Conservation (phyloP, 805 yeast genomes). For the Candida arabinofermentans region DNA sequence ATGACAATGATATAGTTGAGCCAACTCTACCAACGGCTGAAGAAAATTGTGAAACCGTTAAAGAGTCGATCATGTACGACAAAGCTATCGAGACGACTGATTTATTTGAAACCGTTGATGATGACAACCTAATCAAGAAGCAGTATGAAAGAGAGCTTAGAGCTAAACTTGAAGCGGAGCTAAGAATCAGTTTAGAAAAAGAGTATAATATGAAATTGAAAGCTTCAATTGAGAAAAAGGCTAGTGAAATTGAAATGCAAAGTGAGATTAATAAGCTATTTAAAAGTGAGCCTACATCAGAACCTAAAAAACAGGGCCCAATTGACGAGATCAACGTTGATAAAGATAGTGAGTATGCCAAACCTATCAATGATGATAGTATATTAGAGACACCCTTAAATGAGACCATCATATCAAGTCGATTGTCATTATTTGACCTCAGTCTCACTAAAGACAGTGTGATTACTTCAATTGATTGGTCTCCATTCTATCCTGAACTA, state of each 20-base stretch:
- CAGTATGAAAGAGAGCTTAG: constrained; percentile 8
- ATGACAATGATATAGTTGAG: neutral
- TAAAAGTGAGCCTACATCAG: neutral
- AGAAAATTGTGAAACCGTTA: neutral
- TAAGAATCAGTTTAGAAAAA: constrained; percentile 4
- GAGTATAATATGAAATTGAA: constrained; percentile 3
- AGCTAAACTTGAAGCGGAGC: constrained; percentile 1
- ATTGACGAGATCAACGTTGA: constrained; percentile 22
- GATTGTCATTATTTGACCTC: constrained; percentile 2
- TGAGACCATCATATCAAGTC: constrained; percentile 3
- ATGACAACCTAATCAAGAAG: constrained; percentile 1
- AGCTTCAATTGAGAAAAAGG: neutral
- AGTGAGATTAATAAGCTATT: neutral
- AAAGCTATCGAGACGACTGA: constrained; percentile 20
- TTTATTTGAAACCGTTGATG: constrained; percentile 7
- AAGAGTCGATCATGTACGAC: constrained; percentile 9
- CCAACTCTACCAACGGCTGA: neutral
- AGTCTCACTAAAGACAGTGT: constrained; percentile 10
- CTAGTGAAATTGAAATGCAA: neutral
- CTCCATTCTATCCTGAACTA: constrained; percentile 28
- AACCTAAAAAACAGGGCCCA: neutral
- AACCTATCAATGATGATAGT: constrained; percentile 1
- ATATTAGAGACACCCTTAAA: neutral
- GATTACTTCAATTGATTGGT: constrained; percentile 27
- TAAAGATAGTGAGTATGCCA: constrained; percentile 24